These are phyloP conservation scores for Cryptosporidium andersoni DNA, from an alignment of 169 alveolate species.

Conservation along the genomic window DNA sequence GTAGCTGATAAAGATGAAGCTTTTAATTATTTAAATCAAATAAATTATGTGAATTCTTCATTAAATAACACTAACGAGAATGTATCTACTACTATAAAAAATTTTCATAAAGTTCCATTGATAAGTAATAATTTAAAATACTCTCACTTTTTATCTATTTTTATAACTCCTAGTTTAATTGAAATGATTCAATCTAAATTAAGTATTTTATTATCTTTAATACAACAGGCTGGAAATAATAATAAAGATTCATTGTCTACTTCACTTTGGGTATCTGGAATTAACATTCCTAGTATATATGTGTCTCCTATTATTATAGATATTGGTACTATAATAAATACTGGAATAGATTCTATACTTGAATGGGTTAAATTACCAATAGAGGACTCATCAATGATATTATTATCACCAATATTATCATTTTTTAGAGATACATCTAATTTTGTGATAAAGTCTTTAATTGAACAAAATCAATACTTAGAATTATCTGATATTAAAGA, in stretches of 20 bases:
- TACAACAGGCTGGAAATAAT: slow-evolving; percentile 20
- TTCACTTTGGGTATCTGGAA: slow-evolving; percentile 25
- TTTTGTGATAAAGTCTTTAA: slow-evolving; percentile 30
- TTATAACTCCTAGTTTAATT: slow-evolving; percentile 41
- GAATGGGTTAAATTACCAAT: slow-evolving; percentile 65
- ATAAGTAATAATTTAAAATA: too few relatives aligned
- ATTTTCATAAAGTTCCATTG: too few relatives aligned
- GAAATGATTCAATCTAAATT: slow-evolving; percentile 34
- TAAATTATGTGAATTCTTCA: too few relatives aligned
- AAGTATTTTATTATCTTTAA: slow-evolving; percentile 29
- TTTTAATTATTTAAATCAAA: too few relatives aligned
- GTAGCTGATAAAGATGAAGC: too few relatives aligned
- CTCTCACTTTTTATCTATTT: background rate
- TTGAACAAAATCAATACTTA: background rate
- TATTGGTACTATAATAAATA: slow-evolving; percentile 37
- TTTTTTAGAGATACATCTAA: slow-evolving; percentile 29
- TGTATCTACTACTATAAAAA: too few relatives aligned
- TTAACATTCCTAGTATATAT: slow-evolving; percentile 43
- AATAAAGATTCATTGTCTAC: background rate
- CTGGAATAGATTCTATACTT: slow-evolving; percentile 43
- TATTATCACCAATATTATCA: slow-evolving; percentile 47
- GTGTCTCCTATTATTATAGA: slow-evolving; percentile 50
- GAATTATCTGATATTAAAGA: too few relatives aligned
- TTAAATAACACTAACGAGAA: too few relatives aligned
- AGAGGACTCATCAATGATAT: slow-evolving; percentile 30